phyloP scores from a whole-genome alignment of 1,139 yeast species.

The Geotrichum reessii region DNA sequence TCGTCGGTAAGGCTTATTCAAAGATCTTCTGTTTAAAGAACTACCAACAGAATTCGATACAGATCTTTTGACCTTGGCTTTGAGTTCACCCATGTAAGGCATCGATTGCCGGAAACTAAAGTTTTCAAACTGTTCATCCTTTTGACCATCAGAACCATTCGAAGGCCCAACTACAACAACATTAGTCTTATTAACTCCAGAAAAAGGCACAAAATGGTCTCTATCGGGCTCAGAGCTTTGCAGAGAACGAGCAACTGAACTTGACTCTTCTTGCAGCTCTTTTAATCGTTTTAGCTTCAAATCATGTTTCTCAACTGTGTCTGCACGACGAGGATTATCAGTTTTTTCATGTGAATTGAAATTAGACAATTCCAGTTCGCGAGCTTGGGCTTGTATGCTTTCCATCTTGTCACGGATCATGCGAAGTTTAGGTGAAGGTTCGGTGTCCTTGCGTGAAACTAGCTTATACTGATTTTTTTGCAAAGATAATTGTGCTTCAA shows the following conservation, averaged over 20 bases:
- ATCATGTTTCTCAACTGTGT: conserved; percentile 28
- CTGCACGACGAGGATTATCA: conserved; percentile 14
- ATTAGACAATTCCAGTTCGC: conserved; percentile 82
- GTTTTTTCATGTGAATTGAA: conserved; percentile 44
- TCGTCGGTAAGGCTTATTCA: conserved; percentile 10
- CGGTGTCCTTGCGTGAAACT: conserved; percentile 51
- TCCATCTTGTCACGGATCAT: conserved; percentile 82
- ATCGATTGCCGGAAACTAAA: conserved; percentile 12
- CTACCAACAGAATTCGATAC: conserved; percentile 15
- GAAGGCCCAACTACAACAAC: neutral
- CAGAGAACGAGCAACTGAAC: conserved; percentile 27
- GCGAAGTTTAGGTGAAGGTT: conserved; percentile 72
- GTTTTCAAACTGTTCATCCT: neutral
- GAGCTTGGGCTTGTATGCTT: conserved; percentile 73
- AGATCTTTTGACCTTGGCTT: conserved; percentile 16
- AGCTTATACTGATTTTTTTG: conserved; percentile 57
- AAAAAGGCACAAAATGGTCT: neutral
- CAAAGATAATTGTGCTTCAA: conserved; percentile 56
- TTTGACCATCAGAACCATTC: neutral
- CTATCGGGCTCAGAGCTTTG: neutral
- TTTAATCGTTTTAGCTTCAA: conserved; percentile 28
- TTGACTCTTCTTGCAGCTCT: conserved; percentile 33
- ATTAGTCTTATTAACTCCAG: conserved; percentile 1
- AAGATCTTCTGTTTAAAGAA: conserved; percentile 4
- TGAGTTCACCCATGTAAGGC: conserved; percentile 17